Conservation (phyloP, 345 rosid species). For the Arabidopsis arenosa region DNA sequence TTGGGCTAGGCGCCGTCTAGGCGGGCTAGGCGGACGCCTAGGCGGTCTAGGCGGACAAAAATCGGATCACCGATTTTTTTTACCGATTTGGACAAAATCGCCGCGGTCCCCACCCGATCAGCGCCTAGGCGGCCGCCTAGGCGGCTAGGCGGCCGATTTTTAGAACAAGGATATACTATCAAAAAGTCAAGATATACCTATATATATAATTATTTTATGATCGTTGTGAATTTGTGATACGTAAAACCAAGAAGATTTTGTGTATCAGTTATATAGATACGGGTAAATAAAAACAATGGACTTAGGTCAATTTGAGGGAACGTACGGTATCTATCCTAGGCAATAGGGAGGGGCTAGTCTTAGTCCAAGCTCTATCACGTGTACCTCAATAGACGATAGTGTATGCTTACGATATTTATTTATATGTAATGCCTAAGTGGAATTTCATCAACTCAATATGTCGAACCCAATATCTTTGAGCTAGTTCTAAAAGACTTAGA, state of each 20-base stretch:
- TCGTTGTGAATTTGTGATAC: constrained; percentile 26
- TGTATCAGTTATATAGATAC: constrained; percentile 35
- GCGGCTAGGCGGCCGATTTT: no score
- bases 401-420: constrained; percentile 9
- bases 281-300: constrained; percentile 41
- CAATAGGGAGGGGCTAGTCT: constrained; percentile 30
- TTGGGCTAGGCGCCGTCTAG: no score
- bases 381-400: constrained; percentile 29
- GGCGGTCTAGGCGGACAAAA: no score
- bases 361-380: constrained; percentile 37
- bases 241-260: constrained; percentile 46
- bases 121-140: no score
- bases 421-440: background rate
- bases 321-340: constrained; percentile 42
- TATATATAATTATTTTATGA: constrained; percentile 18
- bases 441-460: background rate
- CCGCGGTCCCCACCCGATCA: no score
- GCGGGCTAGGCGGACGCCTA: no score
- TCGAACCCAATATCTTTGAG: constrained; percentile 9
- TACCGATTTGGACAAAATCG: no score
- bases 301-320: constrained; percentile 42
- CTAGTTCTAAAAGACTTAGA: background rate
- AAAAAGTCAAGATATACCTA: background rate
- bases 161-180: no score
- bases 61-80: no score